phyloP scores from a whole-genome alignment of 306 rosid genomes.

The Prunus mongolica region DNA sequence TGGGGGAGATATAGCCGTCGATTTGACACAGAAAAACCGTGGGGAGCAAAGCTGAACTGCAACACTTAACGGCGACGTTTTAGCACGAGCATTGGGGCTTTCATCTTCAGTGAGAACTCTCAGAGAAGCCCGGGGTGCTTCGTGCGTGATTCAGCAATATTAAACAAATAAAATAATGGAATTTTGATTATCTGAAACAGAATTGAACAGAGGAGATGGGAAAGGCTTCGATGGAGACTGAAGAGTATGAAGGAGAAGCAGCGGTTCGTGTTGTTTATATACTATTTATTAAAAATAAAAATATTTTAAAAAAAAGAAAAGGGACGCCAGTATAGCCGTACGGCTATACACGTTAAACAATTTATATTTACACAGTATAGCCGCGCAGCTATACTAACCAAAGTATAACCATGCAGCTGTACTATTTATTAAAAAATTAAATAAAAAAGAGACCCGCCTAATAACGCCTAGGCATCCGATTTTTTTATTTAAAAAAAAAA shows the following conservation, averaged over 20 bases:
- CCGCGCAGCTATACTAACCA: too few relatives aligned
- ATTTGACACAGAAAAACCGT: constrained; percentile 62
- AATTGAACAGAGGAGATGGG: not conserved
- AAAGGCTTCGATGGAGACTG: not conserved
- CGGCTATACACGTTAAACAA: too few relatives aligned
- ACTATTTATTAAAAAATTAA: too few relatives aligned
- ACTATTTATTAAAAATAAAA: too few relatives aligned
- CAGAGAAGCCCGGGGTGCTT: constrained; percentile 62
- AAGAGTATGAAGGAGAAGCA: not conserved
- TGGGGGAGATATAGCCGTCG: constrained; percentile 32
- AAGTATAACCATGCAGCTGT: too few relatives aligned
- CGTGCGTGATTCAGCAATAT: constrained; percentile 19
- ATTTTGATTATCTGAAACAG: not conserved
- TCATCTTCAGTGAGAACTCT: constrained; percentile 28
- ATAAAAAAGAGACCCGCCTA: too few relatives aligned
- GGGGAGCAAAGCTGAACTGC: constrained; percentile 40
- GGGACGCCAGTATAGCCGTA: too few relatives aligned
- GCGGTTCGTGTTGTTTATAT: not conserved
- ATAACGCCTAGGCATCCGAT: too few relatives aligned
- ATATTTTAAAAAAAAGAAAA: too few relatives aligned
- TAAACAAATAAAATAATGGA: not conserved
- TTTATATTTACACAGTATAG: too few relatives aligned
- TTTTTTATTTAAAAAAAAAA: too few relatives aligned
- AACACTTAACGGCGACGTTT: constrained; percentile 49
- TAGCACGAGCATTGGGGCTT: constrained; percentile 67